phyloP scores from a whole-genome alignment of 164 flowering plant species.

The Aristolochia californica region DNA sequence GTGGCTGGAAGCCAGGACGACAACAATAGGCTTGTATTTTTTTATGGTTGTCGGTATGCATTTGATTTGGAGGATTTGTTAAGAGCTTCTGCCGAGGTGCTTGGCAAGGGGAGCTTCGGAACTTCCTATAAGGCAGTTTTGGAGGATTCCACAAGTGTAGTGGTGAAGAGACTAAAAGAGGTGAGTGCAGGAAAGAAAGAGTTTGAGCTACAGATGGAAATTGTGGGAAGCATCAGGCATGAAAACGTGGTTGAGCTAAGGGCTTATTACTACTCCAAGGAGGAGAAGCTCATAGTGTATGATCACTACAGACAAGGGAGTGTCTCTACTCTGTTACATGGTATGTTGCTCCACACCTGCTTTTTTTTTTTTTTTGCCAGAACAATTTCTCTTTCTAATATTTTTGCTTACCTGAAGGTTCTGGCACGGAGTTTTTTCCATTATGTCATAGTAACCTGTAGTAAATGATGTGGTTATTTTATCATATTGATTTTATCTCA shows the following conservation, averaged over 20 bases:
- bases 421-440: too few relatives aligned
- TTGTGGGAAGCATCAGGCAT: constrained; percentile 70
- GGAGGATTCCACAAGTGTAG: constrained; percentile 66
- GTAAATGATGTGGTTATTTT: too few relatives aligned
- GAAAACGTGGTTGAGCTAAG: constrained; percentile 72
- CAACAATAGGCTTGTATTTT: constrained; percentile 54
- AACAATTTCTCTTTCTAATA: neutral
- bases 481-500: too few relatives aligned
- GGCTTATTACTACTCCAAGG: constrained; percentile 88
- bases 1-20: constrained; percentile 30
- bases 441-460: too few relatives aligned
- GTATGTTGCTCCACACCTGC: constrained; percentile 25
- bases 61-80: constrained; percentile 90
- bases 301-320: constrained; percentile 74
- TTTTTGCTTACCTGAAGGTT: neutral
- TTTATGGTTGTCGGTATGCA: constrained; percentile 54
- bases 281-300: constrained; percentile 88
- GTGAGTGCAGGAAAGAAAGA: constrained; percentile 55
- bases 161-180: constrained; percentile 83
- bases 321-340: constrained; percentile 64
- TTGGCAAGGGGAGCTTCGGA: constrained; percentile 85
- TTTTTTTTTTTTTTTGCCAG: neutral
- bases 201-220: constrained; percentile 86
- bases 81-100: constrained; percentile 94
- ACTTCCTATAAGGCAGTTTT: constrained; percentile 72